These are phyloP conservation scores for Globisporangium cylindrosporum DNA, from an alignment of 352 stramenopile genomes.

Conservation along the genomic window DNA sequence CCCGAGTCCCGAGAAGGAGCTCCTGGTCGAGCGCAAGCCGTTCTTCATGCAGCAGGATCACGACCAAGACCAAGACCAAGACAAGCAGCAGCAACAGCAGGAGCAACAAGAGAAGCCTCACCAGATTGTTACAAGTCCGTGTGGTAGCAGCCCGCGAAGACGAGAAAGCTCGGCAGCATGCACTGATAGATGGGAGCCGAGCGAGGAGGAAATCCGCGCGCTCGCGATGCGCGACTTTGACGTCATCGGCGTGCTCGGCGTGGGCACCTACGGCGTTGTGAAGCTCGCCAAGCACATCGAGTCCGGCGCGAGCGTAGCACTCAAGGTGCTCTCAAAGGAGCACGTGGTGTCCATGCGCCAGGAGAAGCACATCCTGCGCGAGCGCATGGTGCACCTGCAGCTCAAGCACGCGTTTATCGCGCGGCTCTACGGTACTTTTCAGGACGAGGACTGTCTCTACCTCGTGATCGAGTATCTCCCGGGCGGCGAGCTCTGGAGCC, in stretches of 20 bases:
- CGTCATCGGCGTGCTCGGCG: constrained; percentile 64
- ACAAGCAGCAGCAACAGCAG: background rate
- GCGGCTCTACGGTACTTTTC: constrained; percentile 72
- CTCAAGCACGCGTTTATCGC: constrained; percentile 72
- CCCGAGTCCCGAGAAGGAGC: constrained; percentile 10
- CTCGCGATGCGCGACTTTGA: constrained; percentile 59
- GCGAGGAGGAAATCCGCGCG: constrained; percentile 30
- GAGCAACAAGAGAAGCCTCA: background rate
- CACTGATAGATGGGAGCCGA: constrained; percentile 24
- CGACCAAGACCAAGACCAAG: too few relatives aligned
- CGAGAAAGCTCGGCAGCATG: background rate
- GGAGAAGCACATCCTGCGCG: constrained; percentile 75
- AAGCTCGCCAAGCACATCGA: constrained; percentile 68
- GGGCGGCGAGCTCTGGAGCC: constrained; percentile 75
- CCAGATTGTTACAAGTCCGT: background rate
- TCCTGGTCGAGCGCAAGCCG: background rate
- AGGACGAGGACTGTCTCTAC: constrained; percentile 82
- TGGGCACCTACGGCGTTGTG: constrained; percentile 78
- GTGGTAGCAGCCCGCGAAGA: background rate
- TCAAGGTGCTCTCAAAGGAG: constrained; percentile 79
- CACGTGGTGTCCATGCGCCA: constrained; percentile 69
- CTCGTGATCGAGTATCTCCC: constrained; percentile 78
- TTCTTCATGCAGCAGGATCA: constrained; percentile 3
- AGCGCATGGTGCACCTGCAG: constrained; percentile 62
- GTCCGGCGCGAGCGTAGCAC: constrained; percentile 57